A percentile compares a stretch with the other conserved stretches of the same genome.
Conservation (phyloP, 2,329 filamentous ascomycete genomes). For the Escovopsis weberi region DNA sequence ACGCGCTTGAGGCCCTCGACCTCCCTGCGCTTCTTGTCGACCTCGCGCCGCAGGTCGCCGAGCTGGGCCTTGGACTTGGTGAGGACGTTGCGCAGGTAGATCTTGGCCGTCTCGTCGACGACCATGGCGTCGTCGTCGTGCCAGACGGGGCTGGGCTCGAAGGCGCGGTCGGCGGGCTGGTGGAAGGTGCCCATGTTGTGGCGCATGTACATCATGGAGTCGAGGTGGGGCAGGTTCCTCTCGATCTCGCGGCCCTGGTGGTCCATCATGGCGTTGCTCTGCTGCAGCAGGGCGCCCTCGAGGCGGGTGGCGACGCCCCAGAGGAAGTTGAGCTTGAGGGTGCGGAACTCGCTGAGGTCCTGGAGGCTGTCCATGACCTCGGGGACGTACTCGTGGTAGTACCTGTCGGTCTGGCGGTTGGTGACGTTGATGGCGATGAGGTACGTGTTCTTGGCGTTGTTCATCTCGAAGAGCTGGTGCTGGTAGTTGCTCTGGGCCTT, state of each 20-base stretch:
- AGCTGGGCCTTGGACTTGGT: conserved; percentile 80
- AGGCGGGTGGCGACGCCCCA: conserved; percentile 72
- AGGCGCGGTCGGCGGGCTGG: conserved; percentile 70
- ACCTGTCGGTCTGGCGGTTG: conserved; percentile 94
- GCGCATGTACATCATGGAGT: conserved; percentile 95
- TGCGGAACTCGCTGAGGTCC: conserved; percentile 82
- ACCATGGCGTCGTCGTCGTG: conserved; percentile 83
- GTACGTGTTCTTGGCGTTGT: conserved; percentile 97
- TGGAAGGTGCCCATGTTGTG: conserved; percentile 77
- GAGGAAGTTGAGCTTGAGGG: conserved; percentile 66
- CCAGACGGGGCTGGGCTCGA: conserved; percentile 95
- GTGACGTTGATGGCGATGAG: conserved; percentile 91
- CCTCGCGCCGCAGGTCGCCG: conserved; percentile 64
- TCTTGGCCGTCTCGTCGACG: conserved; percentile 71
- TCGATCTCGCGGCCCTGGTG: conserved; percentile 68
- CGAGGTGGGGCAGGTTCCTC: conserved; percentile 74
- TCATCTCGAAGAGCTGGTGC: conserved; percentile 87
- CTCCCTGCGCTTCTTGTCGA: conserved; percentile 74
- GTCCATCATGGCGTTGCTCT: conserved; percentile 57
- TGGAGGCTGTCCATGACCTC: conserved; percentile 88
- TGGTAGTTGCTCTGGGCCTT: conserved; percentile 89
- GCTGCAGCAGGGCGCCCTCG: conserved; percentile 63
- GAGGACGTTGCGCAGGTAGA: conserved; percentile 83
- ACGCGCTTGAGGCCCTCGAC: conserved; percentile 62
- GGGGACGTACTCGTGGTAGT: conserved; percentile 93